phyloP scores from a whole-genome alignment of 2,329 filamentous ascomycete species.

The Microsporum canis region DNA sequence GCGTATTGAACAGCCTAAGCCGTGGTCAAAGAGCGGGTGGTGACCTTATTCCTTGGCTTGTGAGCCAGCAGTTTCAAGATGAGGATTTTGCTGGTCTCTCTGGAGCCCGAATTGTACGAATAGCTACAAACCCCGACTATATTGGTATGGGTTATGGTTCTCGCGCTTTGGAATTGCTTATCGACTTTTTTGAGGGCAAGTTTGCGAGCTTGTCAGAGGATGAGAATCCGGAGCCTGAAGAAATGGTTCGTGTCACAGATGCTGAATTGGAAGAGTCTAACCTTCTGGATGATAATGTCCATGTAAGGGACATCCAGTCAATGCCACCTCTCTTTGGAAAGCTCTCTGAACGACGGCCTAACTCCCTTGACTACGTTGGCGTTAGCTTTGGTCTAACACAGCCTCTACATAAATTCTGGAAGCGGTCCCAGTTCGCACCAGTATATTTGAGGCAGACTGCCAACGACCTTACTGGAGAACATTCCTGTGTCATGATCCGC shows the following conservation, averaged over 20 bases:
- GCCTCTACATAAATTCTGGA: conserved; percentile 92
- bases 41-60: conserved; percentile 93
- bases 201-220: conserved; percentile 75
- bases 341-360: conserved; percentile 68
- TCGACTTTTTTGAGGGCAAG: conserved; percentile 90
- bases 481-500: conserved; percentile 94
- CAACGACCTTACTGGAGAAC: conserved; percentile 92
- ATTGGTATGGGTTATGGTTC: conserved; percentile 86
- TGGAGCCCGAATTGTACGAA: conserved; percentile 81
- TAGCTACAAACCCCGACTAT: conserved; percentile 94
- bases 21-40: conserved; percentile 80
- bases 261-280: conserved; percentile 64
- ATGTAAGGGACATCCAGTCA: conserved; percentile 74
- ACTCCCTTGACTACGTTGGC: conserved; percentile 78
- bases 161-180: conserved; percentile 72
- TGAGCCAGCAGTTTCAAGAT: conserved; percentile 96
- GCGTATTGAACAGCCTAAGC: conserved; percentile 78
- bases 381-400: conserved; percentile 89
- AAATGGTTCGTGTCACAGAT: conserved; percentile 71
- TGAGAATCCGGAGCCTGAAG: conserved; percentile 40
- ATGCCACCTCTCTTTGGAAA: conserved; percentile 93
- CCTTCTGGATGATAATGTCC: conserved; percentile 76
- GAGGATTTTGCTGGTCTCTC: conserved; percentile 91
- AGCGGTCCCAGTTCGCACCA: conserved; percentile 70
- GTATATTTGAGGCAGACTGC: conserved; percentile 92